Base-by-base conservation (phyloP, 208 protist genomes). In the Acanthamoeba culbertsoni region DNA sequence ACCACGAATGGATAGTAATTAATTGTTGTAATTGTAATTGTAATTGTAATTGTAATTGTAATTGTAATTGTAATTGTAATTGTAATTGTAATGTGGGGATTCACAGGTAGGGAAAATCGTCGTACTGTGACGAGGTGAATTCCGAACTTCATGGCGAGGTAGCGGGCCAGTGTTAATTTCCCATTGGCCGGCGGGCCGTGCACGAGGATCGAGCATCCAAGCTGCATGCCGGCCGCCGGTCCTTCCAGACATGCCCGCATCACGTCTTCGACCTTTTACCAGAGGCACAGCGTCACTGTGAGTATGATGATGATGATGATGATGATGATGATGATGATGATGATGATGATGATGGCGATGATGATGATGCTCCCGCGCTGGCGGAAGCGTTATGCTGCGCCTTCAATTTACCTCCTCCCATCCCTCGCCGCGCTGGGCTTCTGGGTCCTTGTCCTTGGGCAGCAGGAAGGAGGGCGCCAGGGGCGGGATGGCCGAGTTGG, bases 101-200 rank as follows among this genome's bases (percentile, higher is more conserved):
- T n/a, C 33, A 26, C 23, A 71, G 18, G 35, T 16, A 40, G 43
- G n/a, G 31, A 14, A 33, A 86, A 86, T 18, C 5, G n/a, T 18
- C 33, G 75, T 31, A 93, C 91, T 18, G 53, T 55, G 43, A 89
- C 43, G 2, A 88, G 40, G 51, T 93, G 68, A 10, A 93, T 42
- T n/a, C 91, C 91, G 18, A 93, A 35, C 37, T 71, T 93, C 33
- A 28, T 40, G 6, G 91, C 86, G 12, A 93, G n/a, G 37, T 84
- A 63, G 14, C 40, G 57, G n/a, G 73, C 91, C 18, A 93, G 77
- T 10, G 43, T 33, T n/a, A 57, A 77, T 55, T 93, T 93, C 26
- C 71, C 91, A n/a, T 88, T 89, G 42, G 73, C 91, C 35, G 48
- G 68, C 20, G 91, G 91, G 12, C 91, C 91, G 48, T 93, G 42